Conservation (phyloP, 73 alveolate genomes). For the Tetrahymena elliotti region DNA sequence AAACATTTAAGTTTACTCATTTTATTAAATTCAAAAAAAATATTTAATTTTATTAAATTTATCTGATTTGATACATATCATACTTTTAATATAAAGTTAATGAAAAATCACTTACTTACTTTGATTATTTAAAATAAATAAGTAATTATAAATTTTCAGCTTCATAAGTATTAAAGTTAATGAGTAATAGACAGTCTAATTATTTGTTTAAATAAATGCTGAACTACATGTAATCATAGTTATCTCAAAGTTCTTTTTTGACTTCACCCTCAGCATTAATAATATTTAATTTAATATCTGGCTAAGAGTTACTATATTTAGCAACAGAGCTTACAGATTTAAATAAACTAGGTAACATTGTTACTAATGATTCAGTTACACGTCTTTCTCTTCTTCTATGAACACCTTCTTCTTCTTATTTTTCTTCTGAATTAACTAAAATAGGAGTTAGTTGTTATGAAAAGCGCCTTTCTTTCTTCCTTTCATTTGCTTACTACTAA, state of each 20-base stretch:
- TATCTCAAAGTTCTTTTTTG: not conserved
- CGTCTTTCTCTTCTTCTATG: not conserved
- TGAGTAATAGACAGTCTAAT: too few species aligned
- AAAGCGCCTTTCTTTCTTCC: not conserved
- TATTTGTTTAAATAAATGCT: too few species aligned
- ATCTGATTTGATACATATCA: too few species aligned
- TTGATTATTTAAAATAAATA: too few species aligned
- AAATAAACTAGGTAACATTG: not conserved
- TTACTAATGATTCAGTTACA: not conserved
- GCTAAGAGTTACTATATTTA: not conserved
- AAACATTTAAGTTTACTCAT: too few species aligned
- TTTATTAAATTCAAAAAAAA: too few species aligned
- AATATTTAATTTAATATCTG: not conserved
- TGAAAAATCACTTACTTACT: too few species aligned
- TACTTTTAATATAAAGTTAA: too few species aligned
- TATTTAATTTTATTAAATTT: too few species aligned
- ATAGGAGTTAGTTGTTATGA: not conserved
- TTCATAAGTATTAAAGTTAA: too few species aligned
- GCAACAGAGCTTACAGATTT: not conserved
- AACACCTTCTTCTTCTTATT: not conserved
- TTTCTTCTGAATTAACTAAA: not conserved
- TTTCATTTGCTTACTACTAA: not conserved
- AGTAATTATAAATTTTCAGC: too few species aligned
- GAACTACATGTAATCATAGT: too few species aligned
- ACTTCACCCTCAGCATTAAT: not conserved